A percentile compares a stretch with the other conserved stretches of the same genome.
Evolutionary conservation across 306 rosid genomes (phyloP).

Genomic region (Adenanthera pavonina): DNA sequence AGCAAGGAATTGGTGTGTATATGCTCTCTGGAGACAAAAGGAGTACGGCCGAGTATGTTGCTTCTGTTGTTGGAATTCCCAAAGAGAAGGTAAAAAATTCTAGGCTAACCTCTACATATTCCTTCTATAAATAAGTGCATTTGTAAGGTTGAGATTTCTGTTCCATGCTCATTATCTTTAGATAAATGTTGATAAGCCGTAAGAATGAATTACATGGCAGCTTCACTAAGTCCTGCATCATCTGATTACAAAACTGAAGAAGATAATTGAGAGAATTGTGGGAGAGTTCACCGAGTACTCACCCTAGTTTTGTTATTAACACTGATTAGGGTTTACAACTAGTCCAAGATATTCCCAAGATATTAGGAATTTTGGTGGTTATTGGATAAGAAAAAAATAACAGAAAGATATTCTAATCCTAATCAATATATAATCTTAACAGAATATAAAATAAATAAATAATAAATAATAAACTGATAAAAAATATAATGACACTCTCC

Average conservation of each 20-base stretch:
- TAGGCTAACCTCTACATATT: conserved; percentile 14
- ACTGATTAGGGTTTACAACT: too few species aligned
- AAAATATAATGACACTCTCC: too few species aligned
- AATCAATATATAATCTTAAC: too few species aligned
- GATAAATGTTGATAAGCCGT: not conserved
- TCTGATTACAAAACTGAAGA: not conserved
- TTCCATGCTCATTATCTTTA: not conserved
- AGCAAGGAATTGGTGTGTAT: conserved; percentile 71
- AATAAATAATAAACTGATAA: too few species aligned
- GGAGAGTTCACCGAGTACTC: too few species aligned
- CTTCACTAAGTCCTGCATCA: not conserved
- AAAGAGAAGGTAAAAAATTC: conserved; percentile 64
- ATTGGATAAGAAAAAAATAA: too few species aligned
- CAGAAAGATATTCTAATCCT: too few species aligned
- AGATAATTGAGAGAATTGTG: too few species aligned
- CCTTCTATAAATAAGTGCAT: conserved; percentile 24
- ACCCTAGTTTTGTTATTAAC: too few species aligned
- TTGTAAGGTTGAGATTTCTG: conserved; percentile 5
- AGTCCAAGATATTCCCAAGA: too few species aligned
- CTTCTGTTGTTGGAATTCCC: conserved; percentile 88
- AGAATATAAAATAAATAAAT: too few species aligned
- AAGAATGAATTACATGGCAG: not conserved
- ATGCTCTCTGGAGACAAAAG: conserved; percentile 97
- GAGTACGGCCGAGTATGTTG: conserved; percentile 82
- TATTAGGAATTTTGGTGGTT: too few species aligned